These are phyloP conservation scores for Volvox reticuliferus DNA, from an alignment of 139 green algal genomes.

Conservation along the genomic window DNA sequence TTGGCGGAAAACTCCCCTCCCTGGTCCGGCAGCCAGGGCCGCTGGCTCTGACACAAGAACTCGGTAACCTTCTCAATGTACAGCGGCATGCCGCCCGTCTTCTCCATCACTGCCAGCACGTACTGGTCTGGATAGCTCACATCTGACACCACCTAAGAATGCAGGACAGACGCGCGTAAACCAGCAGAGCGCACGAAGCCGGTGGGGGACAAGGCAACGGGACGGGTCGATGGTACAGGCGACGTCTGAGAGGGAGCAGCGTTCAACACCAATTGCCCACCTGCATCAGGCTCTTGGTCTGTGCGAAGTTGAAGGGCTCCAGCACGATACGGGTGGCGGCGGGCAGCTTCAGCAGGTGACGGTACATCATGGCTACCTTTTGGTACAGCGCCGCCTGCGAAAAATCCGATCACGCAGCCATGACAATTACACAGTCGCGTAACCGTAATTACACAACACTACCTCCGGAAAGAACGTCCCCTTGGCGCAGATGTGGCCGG, in stretches of 20 bases:
- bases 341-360: constrained; percentile 63
- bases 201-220: too few species aligned
- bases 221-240: too few species aligned
- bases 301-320: constrained; percentile 64
- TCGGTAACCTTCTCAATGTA: constrained; percentile 76
- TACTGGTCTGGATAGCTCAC: constrained; percentile 63
- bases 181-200: neutral
- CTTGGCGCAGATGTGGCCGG: too few species aligned
- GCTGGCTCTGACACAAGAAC: constrained; percentile 63
- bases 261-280: neutral
- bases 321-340: constrained; percentile 62
- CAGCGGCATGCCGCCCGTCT: constrained; percentile 76
- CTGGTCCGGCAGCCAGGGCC: constrained; percentile 59
- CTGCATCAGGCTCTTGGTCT: constrained; percentile 64
- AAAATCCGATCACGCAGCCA: neutral
- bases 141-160: constrained; percentile 48
- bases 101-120: constrained; percentile 75
- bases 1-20: constrained; percentile 60
- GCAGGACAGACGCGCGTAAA: neutral
- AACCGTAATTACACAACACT: neutral
- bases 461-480: too few species aligned
- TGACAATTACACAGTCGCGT: neutral
- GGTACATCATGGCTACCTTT: constrained; percentile 67
- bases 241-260: too few species aligned
- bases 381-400: constrained; percentile 58